A percentile compares a stretch with the other conserved stretches of the same genome.
These are phyloP conservation scores for Macrolepiota fuliginosa DNA, from an alignment of 768 basidiomycete species.

Conservation along the genomic window DNA sequence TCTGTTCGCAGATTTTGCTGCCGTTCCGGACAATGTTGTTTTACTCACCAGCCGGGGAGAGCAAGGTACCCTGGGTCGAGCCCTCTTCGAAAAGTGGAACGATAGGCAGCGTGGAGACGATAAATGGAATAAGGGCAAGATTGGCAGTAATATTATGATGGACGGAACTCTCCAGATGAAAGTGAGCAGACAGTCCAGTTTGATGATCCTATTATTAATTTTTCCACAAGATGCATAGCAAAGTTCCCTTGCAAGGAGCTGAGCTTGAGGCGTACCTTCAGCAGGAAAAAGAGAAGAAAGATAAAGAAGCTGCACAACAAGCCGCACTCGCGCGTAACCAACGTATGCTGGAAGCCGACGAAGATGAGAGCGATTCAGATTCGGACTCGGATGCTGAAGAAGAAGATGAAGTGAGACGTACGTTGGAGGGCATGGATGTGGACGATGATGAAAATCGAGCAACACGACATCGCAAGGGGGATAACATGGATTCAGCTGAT, in stretches of 20 bases:
- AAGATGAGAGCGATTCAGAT: slow-evolving; percentile 79
- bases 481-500: slow-evolving; percentile 54
- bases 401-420: slow-evolving; percentile 59
- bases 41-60: slow-evolving; percentile 80
- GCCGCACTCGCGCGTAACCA: slow-evolving; percentile 81
- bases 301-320: slow-evolving; percentile 84
- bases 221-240: slow-evolving; percentile 69
- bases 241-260: slow-evolving; percentile 83
- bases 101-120: slow-evolving; percentile 72
- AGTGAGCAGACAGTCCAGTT: slow-evolving; percentile 36
- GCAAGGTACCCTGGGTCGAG: slow-evolving; percentile 74
- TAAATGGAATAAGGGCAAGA: slow-evolving; percentile 87
- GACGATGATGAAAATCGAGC: slow-evolving; percentile 27
- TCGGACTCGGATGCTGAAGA: slow-evolving; percentile 67
- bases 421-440: slow-evolving; percentile 52
- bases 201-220: background rate
- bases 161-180: slow-evolving; percentile 65
- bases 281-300: slow-evolving; percentile 72
- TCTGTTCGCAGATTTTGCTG: slow-evolving; percentile 84
- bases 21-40: slow-evolving; percentile 80
- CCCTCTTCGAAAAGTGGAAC: slow-evolving; percentile 88
- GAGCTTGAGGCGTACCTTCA: slow-evolving; percentile 83
- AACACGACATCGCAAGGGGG: slow-evolving; percentile 25
- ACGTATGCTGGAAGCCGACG: slow-evolving; percentile 91
- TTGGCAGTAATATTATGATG: slow-evolving; percentile 85